Evolutionary conservation across 1,284 basidiomycete species (phyloP).

Genomic region (Ceratobasidium sp.): DNA sequence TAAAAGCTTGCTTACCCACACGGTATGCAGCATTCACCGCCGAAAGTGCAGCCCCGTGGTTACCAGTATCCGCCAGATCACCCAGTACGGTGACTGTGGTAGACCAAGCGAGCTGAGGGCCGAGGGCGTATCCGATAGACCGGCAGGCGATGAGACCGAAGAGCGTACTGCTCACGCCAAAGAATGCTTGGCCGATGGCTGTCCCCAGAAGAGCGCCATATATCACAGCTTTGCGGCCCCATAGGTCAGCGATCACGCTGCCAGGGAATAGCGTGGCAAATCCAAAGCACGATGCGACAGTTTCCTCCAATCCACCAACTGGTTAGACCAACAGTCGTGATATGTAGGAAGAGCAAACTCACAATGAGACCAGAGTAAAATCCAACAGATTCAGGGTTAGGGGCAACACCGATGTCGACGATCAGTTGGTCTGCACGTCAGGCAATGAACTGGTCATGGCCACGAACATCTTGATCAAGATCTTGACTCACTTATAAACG

Average conservation of each 20-base stretch:
- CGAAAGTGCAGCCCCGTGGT: conserved; percentile 18
- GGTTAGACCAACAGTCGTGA: background rate
- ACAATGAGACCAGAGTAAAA: conserved; percentile 37
- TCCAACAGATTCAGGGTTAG: conserved; percentile 26
- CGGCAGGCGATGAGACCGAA: conserved; percentile 18
- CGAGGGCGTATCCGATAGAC: conserved; percentile 31
- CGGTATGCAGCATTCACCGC: conserved; percentile 37
- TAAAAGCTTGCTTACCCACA: background rate
- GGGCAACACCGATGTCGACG: conserved; percentile 28
- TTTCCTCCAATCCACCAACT: conserved; percentile 20
- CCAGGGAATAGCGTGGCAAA: conserved; percentile 26
- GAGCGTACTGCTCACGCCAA: conserved; percentile 17
- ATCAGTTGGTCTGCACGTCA: conserved; percentile 29
- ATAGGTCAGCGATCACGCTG: conserved; percentile 26
- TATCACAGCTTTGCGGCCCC: conserved; percentile 28
- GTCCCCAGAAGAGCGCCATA: conserved; percentile 21
- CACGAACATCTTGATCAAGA: background rate
- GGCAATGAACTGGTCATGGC: background rate
- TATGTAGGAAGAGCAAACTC: background rate
- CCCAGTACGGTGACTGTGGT: conserved; percentile 21
- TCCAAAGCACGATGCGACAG: conserved; percentile 36
- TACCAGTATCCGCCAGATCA: conserved; percentile 6
- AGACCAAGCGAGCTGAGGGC: conserved; percentile 28
- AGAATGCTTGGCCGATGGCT: conserved; percentile 19
- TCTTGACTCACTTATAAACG: conserved; percentile 30